Conservation (phyloP, 148 eudicot species). For the Diospyros lotus region DNA sequence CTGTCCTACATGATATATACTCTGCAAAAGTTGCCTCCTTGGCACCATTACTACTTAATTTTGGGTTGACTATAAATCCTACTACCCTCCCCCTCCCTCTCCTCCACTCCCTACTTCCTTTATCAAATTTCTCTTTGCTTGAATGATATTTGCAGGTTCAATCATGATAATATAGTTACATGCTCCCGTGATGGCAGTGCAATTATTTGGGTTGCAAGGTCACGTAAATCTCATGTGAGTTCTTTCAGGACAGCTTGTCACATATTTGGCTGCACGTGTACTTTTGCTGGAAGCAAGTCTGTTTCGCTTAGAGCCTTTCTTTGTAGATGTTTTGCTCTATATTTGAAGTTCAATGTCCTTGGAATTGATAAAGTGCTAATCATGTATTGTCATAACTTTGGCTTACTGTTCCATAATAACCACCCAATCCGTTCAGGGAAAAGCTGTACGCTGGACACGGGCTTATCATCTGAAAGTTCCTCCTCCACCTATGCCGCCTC, state of each 20-base stretch:
- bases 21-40: neutral
- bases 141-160: constrained; percentile 48
- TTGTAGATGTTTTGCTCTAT: neutral
- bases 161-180: constrained; percentile 91
- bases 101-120: neutral
- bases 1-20: neutral
- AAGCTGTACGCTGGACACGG: constrained; percentile 76
- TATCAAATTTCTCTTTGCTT: constrained; percentile 3
- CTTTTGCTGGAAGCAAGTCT: neutral
- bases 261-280: neutral
- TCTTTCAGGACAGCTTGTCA: constrained; percentile 4
- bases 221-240: constrained; percentile 92
- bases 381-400: neutral
- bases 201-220: constrained; percentile 86
- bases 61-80: neutral
- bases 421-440: constrained; percentile 46
- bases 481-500: constrained; percentile 92
- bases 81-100: neutral
- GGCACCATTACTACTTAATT: neutral
- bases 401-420: constrained; percentile 8
- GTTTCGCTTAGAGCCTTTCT: neutral
- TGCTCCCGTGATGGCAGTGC: constrained; percentile 99
- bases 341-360: neutral
- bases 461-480: constrained; percentile 99
- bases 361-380: neutral